Percentiles rank a stretch among this genome's conserved stretches.
These are phyloP conservation scores for Colletotrichum phormii DNA, from an alignment of 2,329 filamentous ascomycete genomes.

Conservation along the genomic window DNA sequence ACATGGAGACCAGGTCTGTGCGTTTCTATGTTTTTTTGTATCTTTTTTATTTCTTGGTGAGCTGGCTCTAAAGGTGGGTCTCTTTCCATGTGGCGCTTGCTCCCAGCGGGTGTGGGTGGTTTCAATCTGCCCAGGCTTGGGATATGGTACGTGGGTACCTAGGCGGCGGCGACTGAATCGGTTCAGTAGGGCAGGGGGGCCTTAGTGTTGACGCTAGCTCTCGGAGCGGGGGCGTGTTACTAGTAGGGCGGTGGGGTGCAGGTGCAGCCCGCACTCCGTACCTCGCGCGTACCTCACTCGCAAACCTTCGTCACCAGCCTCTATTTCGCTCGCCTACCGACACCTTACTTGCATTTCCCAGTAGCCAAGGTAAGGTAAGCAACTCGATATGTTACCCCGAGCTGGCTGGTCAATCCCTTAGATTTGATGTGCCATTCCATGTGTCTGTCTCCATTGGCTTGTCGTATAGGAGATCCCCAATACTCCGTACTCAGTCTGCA, in stretches of 20 bases:
- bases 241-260: not conserved
- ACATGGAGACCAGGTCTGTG: conserved; percentile 21
- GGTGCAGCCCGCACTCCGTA: conserved; percentile 4
- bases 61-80: conserved; percentile 19
- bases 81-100: conserved; percentile 31
- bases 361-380: not conserved
- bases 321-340: not conserved
- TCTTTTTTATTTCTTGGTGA: not conserved
- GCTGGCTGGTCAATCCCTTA: not conserved
- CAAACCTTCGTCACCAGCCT: not conserved
- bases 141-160: conserved; percentile 6
- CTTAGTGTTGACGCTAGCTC: conserved; percentile 8
- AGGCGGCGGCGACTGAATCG: conserved; percentile 24
- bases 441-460: not conserved
- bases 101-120: conserved; percentile 23
- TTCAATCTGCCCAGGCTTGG: conserved; percentile 21
- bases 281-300: not conserved
- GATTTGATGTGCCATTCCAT: not conserved
- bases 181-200: conserved; percentile 13
- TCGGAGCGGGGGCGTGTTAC: conserved; percentile 9
- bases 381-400: not conserved
- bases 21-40: conserved; percentile 1
- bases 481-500: too few relatives aligned
- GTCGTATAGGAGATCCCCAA: too few relatives aligned
- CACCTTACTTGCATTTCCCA: not conserved